These are phyloP conservation scores for Penstemon newberryi DNA, from an alignment of 257 asterid genomes.

Conservation along the genomic window DNA sequence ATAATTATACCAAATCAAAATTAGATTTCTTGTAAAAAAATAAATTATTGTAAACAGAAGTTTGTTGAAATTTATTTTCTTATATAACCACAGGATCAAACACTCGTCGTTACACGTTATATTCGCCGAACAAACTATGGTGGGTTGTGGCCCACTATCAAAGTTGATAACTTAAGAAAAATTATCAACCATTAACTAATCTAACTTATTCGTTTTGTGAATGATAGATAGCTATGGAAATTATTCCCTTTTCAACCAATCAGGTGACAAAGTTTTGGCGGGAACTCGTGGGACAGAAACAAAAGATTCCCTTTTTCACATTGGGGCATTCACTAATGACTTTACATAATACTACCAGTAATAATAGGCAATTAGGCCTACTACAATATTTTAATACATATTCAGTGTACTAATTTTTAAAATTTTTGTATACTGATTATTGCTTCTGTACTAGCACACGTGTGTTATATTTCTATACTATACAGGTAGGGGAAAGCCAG, in stretches of 20 bases:
- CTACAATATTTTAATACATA: not conserved
- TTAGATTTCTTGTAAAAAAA: not conserved
- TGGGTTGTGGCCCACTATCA: not conserved
- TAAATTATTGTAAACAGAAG: too few relatives aligned
- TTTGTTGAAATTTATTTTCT: too few relatives aligned
- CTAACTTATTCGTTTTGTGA: not conserved
- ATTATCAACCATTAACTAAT: conserved; percentile 1
- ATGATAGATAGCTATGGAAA: not conserved
- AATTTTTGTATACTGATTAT: not conserved
- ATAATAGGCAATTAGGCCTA: conserved; percentile 11
- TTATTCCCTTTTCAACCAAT: conserved; percentile 23
- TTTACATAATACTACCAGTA: not conserved
- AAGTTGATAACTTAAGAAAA: not conserved
- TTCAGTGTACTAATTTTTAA: not conserved
- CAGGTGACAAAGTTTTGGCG: conserved; percentile 28
- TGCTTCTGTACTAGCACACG: conserved; percentile 13
- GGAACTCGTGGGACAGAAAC: conserved; percentile 26
- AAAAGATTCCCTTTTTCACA: conserved; percentile 28
- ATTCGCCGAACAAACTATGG: not conserved
- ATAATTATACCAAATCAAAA: not conserved
- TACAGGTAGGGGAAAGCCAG: conserved; percentile 12
- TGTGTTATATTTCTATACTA: not conserved
- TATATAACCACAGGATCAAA: too few relatives aligned
- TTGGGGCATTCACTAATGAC: conserved; percentile 25
- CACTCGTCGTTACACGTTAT: too few relatives aligned